phyloP scores from a whole-genome alignment of 164 flowering plant genomes.

The Berberis thunbergii region DNA sequence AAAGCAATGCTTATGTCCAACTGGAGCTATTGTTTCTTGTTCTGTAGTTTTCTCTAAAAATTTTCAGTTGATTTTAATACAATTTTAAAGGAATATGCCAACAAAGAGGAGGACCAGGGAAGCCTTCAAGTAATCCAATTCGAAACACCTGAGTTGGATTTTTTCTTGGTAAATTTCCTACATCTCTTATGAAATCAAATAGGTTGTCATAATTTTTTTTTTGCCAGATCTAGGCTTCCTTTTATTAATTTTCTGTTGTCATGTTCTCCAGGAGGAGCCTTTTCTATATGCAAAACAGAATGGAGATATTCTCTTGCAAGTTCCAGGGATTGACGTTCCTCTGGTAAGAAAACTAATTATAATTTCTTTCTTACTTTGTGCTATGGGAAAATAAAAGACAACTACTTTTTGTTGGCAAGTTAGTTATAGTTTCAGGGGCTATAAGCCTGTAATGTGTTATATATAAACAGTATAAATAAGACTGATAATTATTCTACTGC shows the following conservation, averaged over 20 bases:
- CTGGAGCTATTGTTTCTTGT: neutral
- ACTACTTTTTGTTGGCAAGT: too few species aligned
- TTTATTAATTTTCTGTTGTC: neutral
- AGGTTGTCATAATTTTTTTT: neutral
- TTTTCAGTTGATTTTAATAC: neutral
- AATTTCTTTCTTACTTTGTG: neutral
- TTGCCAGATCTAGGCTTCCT: neutral
- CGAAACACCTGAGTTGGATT: conserved; percentile 53
- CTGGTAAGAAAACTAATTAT: conserved; percentile 19
- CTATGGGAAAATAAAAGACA: too few species aligned
- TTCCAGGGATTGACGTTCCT: conserved; percentile 19
- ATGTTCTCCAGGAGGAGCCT: conserved; percentile 25
- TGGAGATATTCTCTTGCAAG: conserved; percentile 19
- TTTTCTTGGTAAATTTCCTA: conserved; percentile 25
- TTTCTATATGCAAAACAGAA: conserved; percentile 13
- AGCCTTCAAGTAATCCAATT: conserved; percentile 27
- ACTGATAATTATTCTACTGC: too few species aligned
- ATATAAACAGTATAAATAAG: too few species aligned
- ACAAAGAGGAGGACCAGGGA: conserved; percentile 10
- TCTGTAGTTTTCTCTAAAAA: neutral
- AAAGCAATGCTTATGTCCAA: neutral
- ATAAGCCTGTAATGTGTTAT: too few species aligned
- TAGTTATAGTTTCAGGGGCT: too few species aligned
- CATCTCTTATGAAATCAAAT: neutral
- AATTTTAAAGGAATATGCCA: conserved; percentile 4